Evolutionary conservation across 371 early-diverging fungal species (phyloP), one percentile per base, ranked within the genome.

Genomic region (Mucor sp.): DNA sequence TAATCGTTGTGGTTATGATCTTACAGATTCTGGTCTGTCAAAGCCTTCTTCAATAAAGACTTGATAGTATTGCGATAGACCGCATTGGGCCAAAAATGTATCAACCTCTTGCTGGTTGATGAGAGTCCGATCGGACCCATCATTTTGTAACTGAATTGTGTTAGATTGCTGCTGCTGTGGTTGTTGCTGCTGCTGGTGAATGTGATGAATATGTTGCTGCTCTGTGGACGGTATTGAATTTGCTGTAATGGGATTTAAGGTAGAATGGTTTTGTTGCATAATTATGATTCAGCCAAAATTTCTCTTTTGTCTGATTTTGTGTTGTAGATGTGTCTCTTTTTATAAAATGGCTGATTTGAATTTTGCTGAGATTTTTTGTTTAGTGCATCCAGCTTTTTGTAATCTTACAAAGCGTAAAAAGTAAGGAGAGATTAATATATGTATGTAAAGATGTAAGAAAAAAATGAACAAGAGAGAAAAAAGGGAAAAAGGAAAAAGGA

Each of bases 21-120:
- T 63, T 76, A 79, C 79, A 44, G 79, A 79, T 72, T 76, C 74
- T 35, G 71, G 43, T 58, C 77, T 64, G 48, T 80, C 80, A 67
- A 81, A 81, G n/a, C 81, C 81, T 75, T 81, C 81, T 39, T 71
- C 72, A 28, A 78, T 71, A 53, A 81, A 70, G 17, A 55, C 62
- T 44, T 75, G 66, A 39, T 41, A 69, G 68, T 81, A 78, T 37
- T 81, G 73, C 2, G 48, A 58, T 28, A 81, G 50, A 17, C 70
- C 73, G 55, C 77, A 81, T 60, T 70, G 74, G 11, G 19, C 25
- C 17, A 80, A 44, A 32, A 56, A 56, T 12, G 30, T 28, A 30
- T 56, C 56, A n/a, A 56, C 56, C 12, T 56, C 56, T 56, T 56
- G 56, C n/a, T 56, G 56, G 32, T 56, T 32, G 30, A 56, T 15